Evolutionary conservation across 108 stramenopile genomes (phyloP).

Genomic region (Nitzschia sp.): DNA sequence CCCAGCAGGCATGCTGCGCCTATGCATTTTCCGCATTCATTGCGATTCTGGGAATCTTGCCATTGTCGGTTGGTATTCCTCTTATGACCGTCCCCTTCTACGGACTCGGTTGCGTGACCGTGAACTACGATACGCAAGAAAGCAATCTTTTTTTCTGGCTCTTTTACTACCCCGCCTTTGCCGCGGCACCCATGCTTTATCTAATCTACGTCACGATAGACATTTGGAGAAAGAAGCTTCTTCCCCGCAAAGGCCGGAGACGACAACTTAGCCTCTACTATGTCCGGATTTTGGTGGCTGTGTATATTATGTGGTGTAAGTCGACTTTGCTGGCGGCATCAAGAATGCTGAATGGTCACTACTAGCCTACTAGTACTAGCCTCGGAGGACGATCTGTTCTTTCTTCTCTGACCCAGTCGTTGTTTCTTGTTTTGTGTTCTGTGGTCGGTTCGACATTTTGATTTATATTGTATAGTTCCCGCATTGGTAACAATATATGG

Average conservation of each 20-base stretch:
- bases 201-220: background rate
- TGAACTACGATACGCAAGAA: background rate
- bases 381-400: too few relatives aligned
- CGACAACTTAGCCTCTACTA: constrained; percentile 9
- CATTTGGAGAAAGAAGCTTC: constrained; percentile 2
- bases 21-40: background rate
- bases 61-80: too few relatives aligned
- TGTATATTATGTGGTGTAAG: constrained; percentile 26
- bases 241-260: constrained; percentile 7
- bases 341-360: too few relatives aligned
- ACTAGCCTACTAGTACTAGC: too few relatives aligned
- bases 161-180: constrained; percentile 1
- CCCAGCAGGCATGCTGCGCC: background rate
- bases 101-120: constrained; percentile 9
- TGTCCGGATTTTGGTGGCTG: background rate
- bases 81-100: background rate
- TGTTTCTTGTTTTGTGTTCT: too few relatives aligned
- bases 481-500: too few relatives aligned
- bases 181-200: background rate
- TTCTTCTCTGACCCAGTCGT: too few relatives aligned
- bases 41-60: background rate
- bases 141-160: constrained; percentile 7
- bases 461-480: too few relatives aligned
- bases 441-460: too few relatives aligned
- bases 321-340: too few relatives aligned